Evolutionary conservation across 805 yeast species (phyloP), one percentile per base, ranked within the genome.

Genomic region (Lachancea mirantina): DNA sequence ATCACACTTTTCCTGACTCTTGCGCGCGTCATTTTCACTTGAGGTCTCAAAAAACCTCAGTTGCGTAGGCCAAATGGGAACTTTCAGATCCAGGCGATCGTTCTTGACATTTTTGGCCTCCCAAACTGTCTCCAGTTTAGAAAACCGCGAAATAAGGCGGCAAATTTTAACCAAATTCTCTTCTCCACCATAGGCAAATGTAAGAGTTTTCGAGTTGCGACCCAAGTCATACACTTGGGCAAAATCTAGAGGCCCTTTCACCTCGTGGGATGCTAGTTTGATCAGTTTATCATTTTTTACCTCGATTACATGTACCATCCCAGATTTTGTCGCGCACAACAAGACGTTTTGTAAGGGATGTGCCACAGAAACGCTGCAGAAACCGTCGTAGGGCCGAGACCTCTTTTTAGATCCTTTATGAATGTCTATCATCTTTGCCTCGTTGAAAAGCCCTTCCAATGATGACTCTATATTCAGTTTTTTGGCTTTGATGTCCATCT

Each of bases 101-200:
- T 84, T 78, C 39, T 79, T 74, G n/a, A 85, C 94, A 54, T 85
- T 85, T 51, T 82, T 82, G 2, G 81, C 95, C 43, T 70, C 67
- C 68, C 81, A 88, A 4, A 80, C 40, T 49, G 48, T 44, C 47
- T 46, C 56, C 49, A 40, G 57, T 45, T 28, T 50, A 34, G 14
- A 44, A 14, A 40, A 48, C 26, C 41, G 44, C 5, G 55, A 47
- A 3, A 45, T 40, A 9, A 48, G 23, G 24, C 49, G 47, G 5
- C 49, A 45, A 19, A 52, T 49, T 32, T 57, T 56, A 13, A 57
- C 54, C n/a, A 55, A 33, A 38, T 76, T 76, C 46, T 87, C 94
- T 49, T 84, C 74, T 18, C 97, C 98, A 21, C 96, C 96, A 47
- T 65, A 73, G 1, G 92, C 95, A 56, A 82, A 74, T 15, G 2